Conservation (phyloP, 257 asterid genomes). For the Mentha longifolia region DNA sequence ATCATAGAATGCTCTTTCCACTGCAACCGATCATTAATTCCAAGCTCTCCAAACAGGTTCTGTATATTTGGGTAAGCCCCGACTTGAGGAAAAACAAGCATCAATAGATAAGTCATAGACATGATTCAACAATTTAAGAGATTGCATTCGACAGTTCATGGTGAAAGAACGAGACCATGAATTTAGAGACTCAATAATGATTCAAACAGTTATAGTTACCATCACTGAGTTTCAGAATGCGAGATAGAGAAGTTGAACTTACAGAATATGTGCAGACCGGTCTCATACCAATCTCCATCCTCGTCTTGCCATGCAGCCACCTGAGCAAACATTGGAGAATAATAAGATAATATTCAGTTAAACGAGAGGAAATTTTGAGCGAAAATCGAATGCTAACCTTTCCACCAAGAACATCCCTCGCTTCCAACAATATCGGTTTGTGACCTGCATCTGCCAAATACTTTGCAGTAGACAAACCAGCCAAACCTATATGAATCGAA, state of each 20-base stretch:
- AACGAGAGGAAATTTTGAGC: background rate
- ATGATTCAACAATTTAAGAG: background rate
- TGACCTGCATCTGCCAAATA: slow-evolving; percentile 99
- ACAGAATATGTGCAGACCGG: slow-evolving; percentile 96
- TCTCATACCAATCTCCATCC: slow-evolving; percentile 98
- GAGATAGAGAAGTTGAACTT: slow-evolving; percentile 45
- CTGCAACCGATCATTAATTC: slow-evolving; percentile 88
- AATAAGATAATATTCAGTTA: slow-evolving; percentile 30
- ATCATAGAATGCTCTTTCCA: slow-evolving; percentile 99
- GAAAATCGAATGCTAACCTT: slow-evolving; percentile 53
- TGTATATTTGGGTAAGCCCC: slow-evolving; percentile 99
- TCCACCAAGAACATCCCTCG: slow-evolving; percentile 96
- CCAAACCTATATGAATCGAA: slow-evolving; percentile 69
- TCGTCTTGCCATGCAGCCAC: slow-evolving; percentile 98
- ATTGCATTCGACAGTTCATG: background rate
- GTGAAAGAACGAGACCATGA: background rate
- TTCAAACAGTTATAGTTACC: background rate
- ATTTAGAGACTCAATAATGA: background rate
- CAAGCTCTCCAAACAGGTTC: slow-evolving; percentile 97
- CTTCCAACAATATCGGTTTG: slow-evolving; percentile 87
- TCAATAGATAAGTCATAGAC: slow-evolving; percentile 39
- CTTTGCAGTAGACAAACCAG: slow-evolving; percentile 93
- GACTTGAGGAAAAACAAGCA: slow-evolving; percentile 63
- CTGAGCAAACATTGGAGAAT: slow-evolving; percentile 40
- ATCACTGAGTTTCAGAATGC: slow-evolving; percentile 6